Percentiles rank a stretch among this genome's conserved stretches.
Conservation (phyloP, 352 stramenopile genomes). For the Blastocystis sp. region DNA sequence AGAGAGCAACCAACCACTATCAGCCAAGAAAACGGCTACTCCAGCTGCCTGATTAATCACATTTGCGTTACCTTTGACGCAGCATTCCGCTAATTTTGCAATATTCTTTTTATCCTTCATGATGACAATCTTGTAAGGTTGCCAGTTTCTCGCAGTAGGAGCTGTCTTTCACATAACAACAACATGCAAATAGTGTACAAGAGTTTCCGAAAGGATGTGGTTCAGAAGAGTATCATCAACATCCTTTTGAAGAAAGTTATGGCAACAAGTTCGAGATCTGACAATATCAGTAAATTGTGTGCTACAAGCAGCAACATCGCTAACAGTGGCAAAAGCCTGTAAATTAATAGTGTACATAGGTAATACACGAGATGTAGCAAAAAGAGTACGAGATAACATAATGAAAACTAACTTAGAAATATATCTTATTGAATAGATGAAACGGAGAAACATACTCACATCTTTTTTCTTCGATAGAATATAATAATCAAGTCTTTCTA, state of each 20-base stretch:
- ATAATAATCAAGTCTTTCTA: too few relatives aligned
- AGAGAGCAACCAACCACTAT: not conserved
- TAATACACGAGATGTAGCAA: too few relatives aligned
- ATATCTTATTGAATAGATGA: too few relatives aligned
- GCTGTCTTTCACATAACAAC: not conserved
- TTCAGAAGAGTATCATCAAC: conserved; percentile 1
- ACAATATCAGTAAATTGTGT: conserved; percentile 11
- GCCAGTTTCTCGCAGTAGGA: conserved; percentile 58
- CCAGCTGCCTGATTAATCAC: conserved; percentile 5
- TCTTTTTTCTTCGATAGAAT: too few relatives aligned
- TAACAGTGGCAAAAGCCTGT: not conserved
- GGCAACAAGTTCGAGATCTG: not conserved
- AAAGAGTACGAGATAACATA: too few relatives aligned
- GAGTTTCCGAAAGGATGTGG: conserved; percentile 9
- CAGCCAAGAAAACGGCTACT: conserved; percentile 49
- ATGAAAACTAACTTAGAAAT: too few relatives aligned
- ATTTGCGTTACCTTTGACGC: conserved; percentile 5
- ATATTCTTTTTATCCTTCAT: not conserved
- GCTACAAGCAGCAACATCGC: conserved; percentile 10
- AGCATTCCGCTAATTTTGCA: not conserved
- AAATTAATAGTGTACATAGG: too few relatives aligned
- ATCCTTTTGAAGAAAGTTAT: not conserved
- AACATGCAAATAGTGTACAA: not conserved
- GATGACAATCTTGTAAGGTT: conserved; percentile 62
- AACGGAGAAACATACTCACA: too few relatives aligned